Conservation (phyloP, 2,329 filamentous ascomycete genomes). For the Myriosclerotinia curreyana region DNA sequence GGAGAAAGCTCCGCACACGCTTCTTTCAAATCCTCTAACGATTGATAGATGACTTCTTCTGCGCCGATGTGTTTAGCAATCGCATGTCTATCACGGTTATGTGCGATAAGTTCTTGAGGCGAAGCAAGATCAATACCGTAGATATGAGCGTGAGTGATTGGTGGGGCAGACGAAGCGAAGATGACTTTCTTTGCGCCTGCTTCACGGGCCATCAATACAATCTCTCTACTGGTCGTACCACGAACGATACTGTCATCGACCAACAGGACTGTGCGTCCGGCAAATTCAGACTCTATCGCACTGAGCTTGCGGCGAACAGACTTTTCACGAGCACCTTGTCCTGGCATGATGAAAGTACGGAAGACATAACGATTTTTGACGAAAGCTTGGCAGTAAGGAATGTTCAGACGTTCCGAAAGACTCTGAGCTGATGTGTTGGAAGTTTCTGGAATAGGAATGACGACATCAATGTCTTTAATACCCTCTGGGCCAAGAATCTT, state of each 20-base stretch:
- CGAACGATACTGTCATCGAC: conserved; percentile 90
- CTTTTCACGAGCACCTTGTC: conserved; percentile 76
- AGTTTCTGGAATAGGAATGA: conserved; percentile 83
- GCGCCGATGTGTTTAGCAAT: conserved; percentile 69
- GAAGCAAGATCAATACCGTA: conserved; percentile 78
- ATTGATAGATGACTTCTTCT: conserved; percentile 74
- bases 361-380: conserved; percentile 90
- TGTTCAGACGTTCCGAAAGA: conserved; percentile 70
- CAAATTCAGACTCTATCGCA: conserved; percentile 81
- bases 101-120: conserved; percentile 67
- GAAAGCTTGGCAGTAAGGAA: conserved; percentile 77
- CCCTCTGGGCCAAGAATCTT: conserved; percentile 64
- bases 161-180: conserved; percentile 78
- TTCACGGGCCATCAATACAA: conserved; percentile 80
- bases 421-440: conserved; percentile 76
- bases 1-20: conserved; percentile 72
- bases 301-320: conserved; percentile 87
- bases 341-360: conserved; percentile 83
- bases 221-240: conserved; percentile 77
- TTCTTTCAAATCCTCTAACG: conserved; percentile 72
- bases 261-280: conserved; percentile 73
- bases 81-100: conserved; percentile 57
- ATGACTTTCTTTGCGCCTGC: conserved; percentile 78
- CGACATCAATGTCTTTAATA: conserved; percentile 74
- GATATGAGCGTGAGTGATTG: conserved; percentile 82